Percentiles rank a stretch among this genome's conserved stretches.
These are phyloP conservation scores for Bolboschoenus planiculmis DNA, from an alignment of 176 grass and related monocot species.

Conservation along the genomic window DNA sequence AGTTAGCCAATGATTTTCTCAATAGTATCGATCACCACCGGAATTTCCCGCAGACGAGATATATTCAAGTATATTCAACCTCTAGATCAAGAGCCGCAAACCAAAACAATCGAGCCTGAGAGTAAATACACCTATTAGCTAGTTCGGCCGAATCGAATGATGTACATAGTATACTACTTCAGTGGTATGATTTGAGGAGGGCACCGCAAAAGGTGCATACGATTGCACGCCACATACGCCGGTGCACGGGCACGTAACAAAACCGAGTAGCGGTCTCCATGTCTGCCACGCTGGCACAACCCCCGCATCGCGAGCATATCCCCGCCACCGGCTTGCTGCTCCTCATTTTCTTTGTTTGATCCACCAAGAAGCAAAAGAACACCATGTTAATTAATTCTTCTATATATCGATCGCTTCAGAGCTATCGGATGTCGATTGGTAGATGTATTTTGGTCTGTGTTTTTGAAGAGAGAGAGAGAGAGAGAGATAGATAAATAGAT, in stretches of 20 bases:
- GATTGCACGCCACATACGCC: constrained; percentile 84
- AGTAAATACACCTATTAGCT: no score
- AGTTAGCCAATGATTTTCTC: background rate
- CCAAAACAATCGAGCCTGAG: background rate
- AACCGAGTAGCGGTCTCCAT: constrained; percentile 85
- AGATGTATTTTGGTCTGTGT: background rate
- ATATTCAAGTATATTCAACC: background rate
- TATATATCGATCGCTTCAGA: background rate
- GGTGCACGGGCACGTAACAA: constrained; percentile 85
- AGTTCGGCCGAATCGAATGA: background rate
- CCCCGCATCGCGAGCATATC: constrained; percentile 95
- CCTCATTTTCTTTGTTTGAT: constrained; percentile 75
- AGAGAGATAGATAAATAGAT: no score
- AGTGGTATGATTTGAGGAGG: constrained; percentile 94
- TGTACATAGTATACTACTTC: background rate
- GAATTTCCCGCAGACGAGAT: background rate
- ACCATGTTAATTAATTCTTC: no score
- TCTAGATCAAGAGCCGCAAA: background rate
- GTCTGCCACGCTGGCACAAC: constrained; percentile 93
- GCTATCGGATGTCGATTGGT: background rate
- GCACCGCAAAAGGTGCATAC: constrained; percentile 99
- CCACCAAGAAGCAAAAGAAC: constrained; percentile 94
- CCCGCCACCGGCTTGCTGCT: constrained; percentile 99
- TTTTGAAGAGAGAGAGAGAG: background rate
- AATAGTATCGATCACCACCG: background rate